Evolutionary conservation across 2,329 filamentous ascomycete species (phyloP), one percentile per base, ranked within the genome.

Genomic region (Pseudocercospora fijiensis): DNA sequence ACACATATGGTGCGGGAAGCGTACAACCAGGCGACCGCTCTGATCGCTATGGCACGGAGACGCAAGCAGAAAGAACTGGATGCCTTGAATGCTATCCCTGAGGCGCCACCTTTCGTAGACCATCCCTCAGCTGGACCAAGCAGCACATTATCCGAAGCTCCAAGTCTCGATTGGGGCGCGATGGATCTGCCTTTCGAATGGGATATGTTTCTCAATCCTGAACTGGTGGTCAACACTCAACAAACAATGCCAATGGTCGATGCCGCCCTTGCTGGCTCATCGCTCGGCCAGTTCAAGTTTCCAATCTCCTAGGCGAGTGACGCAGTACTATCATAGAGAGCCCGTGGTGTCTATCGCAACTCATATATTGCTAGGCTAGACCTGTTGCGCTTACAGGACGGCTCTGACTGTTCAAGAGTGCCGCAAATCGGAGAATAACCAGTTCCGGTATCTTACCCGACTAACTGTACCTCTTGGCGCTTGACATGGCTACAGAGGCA

Each of bases 1-100:
- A 76, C 74, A 3, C 74, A 75, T 61, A 74, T 75, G 70, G 76
- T 74, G 2, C 74, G 71, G 2, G 78, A 80, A 62, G 78, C 78
- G 2, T 74, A 74, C 64, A 74, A 71, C 28, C 74, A 76, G 61
- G 74, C 74, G 9, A 65, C 67, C 6, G 70, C 70, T 18, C 64
- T 76, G 53, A 72, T 75, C 8, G 61, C 66, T 8, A 75, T 76
- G 74, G 70, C 70, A 13, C 68, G 70, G 18, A 68, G 65, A 49
- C 72, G 74, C 2, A 75, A 75, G 59, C 70, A 74, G 61, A 73
- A 72, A 47, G 73, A 76, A 60, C 55, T 76, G 18, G 71, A 74
- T 20, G 72, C 73, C 8, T 61, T 75, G 28, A 69, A 67, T 51
- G 66, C 65, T 3, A 65, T 73, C n/a, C 69, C 69, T 5, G 67